Conservation (phyloP, 164 flowering plant species). For the Liquidambar formosana region DNA sequence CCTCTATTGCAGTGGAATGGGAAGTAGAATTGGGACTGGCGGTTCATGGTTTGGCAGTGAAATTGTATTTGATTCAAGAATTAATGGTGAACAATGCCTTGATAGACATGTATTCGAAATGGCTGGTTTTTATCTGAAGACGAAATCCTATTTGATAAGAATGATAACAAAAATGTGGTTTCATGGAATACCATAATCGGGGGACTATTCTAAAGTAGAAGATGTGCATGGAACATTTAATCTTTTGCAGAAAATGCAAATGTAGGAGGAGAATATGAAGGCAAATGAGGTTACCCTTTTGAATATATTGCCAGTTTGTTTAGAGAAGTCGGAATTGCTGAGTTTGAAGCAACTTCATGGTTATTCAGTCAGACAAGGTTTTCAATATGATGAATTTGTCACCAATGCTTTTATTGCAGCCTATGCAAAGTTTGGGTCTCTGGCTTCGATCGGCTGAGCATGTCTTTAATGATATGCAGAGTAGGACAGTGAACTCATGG, state of each 20-base stretch:
- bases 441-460: slow-evolving; percentile 40
- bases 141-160: slow-evolving; percentile 34
- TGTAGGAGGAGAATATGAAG: slow-evolving; percentile 24
- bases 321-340: slow-evolving; percentile 26
- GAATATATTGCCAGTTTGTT: slow-evolving; percentile 55
- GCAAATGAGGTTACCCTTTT: slow-evolving; percentile 53
- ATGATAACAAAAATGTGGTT: slow-evolving; percentile 43
- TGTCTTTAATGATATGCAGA: slow-evolving; percentile 38
- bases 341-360: slow-evolving; percentile 73
- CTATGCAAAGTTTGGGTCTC: slow-evolving; percentile 68
- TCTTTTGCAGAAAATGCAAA: slow-evolving; percentile 53
- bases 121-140: slow-evolving; percentile 46
- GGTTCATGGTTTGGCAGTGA: slow-evolving; percentile 63
- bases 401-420: slow-evolving; percentile 64
- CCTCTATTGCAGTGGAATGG: slow-evolving; percentile 49
- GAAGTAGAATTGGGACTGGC: slow-evolving; percentile 43
- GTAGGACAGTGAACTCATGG: slow-evolving; percentile 61
- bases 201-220: slow-evolving; percentile 48
- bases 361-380: slow-evolving; percentile 51
- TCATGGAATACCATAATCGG: slow-evolving; percentile 71
- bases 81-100: slow-evolving; percentile 51
- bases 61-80: slow-evolving; percentile 38
- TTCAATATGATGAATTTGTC: slow-evolving; percentile 44
- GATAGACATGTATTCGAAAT: slow-evolving; percentile 63
- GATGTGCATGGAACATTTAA: slow-evolving; percentile 33